Conservation (phyloP, 2,329 filamentous ascomycete species). For the Exophiala lecanii-corni region DNA sequence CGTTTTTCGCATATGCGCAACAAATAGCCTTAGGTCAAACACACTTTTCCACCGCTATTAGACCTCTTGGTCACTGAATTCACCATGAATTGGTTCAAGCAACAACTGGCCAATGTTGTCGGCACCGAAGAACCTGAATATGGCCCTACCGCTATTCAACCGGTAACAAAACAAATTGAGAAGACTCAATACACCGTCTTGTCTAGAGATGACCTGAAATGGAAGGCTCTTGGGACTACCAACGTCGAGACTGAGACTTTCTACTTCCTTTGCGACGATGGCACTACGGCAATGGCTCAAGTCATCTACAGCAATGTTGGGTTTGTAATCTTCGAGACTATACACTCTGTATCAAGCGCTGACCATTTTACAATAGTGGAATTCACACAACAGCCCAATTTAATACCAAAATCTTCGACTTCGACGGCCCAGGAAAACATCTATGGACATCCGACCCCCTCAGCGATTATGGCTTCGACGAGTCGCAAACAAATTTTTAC, state of each 20-base stretch:
- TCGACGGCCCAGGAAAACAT: constrained; percentile 65
- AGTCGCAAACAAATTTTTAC: constrained; percentile 76
- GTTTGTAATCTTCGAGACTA: constrained; percentile 50
- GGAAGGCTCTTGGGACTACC: constrained; percentile 75
- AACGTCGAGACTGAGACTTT: constrained; percentile 93
- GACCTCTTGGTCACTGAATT: constrained; percentile 27
- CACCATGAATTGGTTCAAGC: constrained; percentile 95
- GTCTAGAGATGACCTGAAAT: constrained; percentile 72
- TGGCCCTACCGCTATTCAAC: constrained; percentile 78
- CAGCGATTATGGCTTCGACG: constrained; percentile 74
- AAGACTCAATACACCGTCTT: constrained; percentile 75
- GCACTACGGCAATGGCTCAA: constrained; percentile 73
- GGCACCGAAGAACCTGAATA: constrained; percentile 97
- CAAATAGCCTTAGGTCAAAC: not conserved
- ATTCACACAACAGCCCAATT: constrained; percentile 89
- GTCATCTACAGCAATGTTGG: constrained; percentile 97
- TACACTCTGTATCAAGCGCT: constrained; percentile 3
- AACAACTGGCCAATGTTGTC: constrained; percentile 73
- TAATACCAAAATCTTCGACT: constrained; percentile 86
- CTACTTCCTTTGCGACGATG: constrained; percentile 78
- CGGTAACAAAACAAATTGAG: constrained; percentile 76
- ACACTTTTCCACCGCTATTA: not conserved
- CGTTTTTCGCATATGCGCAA: not conserved
- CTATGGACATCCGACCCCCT: constrained; percentile 82
- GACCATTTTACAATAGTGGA: constrained; percentile 54